Percentiles rank a stretch among this genome's conserved stretches.
These are phyloP conservation scores for Neoscytalidium dimidiatum DNA, from an alignment of 2,329 filamentous ascomycete genomes.

Conservation along the genomic window DNA sequence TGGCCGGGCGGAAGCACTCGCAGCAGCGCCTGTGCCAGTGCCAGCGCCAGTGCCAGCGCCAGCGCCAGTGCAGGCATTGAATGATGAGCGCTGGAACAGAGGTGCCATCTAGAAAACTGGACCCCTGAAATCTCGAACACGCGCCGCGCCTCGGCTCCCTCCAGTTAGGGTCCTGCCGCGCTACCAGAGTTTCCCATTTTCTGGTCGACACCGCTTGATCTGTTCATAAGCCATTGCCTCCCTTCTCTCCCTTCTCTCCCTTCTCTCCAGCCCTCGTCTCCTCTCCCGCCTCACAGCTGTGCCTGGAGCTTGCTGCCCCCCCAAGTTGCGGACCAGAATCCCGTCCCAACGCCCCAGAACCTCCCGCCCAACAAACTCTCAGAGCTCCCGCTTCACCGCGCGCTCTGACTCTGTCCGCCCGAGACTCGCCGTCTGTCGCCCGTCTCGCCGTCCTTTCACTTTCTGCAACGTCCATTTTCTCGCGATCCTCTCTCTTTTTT, in stretches of 20 bases:
- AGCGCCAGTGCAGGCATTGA: no score
- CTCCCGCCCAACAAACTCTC: conserved; percentile 20
- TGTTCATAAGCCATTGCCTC: conserved; percentile 8
- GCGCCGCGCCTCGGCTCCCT: conserved; percentile 10
- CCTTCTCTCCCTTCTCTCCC: not conserved
- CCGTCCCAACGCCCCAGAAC: conserved; percentile 12
- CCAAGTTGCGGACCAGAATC: not conserved
- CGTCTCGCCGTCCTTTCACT: not conserved
- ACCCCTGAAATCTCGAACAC: conserved; percentile 17
- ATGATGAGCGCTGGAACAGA: conserved; percentile 7
- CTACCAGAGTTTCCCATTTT: not conserved
- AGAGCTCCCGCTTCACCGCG: conserved; percentile 3
- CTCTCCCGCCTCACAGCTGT: not conserved
- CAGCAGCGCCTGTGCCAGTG: no score
- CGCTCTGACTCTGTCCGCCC: not conserved
- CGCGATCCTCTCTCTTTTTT: not conserved
- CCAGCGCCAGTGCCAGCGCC: no score
- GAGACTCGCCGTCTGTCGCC: not conserved
- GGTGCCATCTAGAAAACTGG: conserved; percentile 16
- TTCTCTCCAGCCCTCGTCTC: not conserved
- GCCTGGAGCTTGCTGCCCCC: conserved; percentile 6
- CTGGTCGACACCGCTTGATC: not conserved
- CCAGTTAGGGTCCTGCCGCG: not conserved
- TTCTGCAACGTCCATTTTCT: not conserved
- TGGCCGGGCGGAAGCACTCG: no score